Evolutionary conservation across 441 rosid genomes (phyloP).

Genomic region (Croton laevigatus): DNA sequence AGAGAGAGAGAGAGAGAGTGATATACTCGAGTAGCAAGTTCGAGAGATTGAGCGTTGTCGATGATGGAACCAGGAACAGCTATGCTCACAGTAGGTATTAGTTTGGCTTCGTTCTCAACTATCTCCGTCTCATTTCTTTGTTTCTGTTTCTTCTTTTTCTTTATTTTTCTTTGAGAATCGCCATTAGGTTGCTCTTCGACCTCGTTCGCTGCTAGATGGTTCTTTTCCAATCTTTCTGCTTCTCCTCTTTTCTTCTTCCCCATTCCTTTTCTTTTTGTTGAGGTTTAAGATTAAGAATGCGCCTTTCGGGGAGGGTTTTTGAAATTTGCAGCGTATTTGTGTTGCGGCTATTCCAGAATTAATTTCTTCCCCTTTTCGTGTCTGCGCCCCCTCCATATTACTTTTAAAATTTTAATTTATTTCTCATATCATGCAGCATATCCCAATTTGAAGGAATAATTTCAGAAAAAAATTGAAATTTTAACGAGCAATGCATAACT

Average conservation of each 20-base stretch:
- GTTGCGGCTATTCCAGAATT: too few relatives aligned
- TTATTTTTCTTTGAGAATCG: slow-evolving; percentile 26
- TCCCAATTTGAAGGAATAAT: too few relatives aligned
- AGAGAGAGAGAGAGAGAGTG: slow-evolving; percentile 21
- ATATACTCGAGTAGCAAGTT: slow-evolving; percentile 86
- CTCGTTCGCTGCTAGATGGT: slow-evolving; percentile 14
- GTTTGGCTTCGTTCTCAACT: slow-evolving; percentile 27
- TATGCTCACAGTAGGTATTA: slow-evolving; percentile 62
- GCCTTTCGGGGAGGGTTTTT: slow-evolving; percentile 22
- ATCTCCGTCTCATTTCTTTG: slow-evolving; percentile 21
- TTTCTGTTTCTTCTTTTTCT: slow-evolving; percentile 31
- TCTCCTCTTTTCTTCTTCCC: slow-evolving; percentile 54
- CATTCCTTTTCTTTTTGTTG: slow-evolving; percentile 31
- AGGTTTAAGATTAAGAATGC: slow-evolving; percentile 1
- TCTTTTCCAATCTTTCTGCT: slow-evolving; percentile 8
- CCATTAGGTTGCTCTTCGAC: slow-evolving; percentile 23
- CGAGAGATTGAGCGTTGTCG: slow-evolving; percentile 89
- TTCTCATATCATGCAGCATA: too few relatives aligned
- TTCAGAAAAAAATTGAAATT: too few relatives aligned
- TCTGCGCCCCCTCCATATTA: too few relatives aligned
- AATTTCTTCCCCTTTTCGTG: too few relatives aligned
- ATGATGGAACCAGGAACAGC: slow-evolving; percentile 95
- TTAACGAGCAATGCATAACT: too few relatives aligned
- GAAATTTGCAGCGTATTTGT: slow-evolving; percentile 14
- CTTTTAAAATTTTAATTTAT: too few relatives aligned